phyloP scores from a whole-genome alignment of 257 asterid species.

The Verbascum thapsus region DNA sequence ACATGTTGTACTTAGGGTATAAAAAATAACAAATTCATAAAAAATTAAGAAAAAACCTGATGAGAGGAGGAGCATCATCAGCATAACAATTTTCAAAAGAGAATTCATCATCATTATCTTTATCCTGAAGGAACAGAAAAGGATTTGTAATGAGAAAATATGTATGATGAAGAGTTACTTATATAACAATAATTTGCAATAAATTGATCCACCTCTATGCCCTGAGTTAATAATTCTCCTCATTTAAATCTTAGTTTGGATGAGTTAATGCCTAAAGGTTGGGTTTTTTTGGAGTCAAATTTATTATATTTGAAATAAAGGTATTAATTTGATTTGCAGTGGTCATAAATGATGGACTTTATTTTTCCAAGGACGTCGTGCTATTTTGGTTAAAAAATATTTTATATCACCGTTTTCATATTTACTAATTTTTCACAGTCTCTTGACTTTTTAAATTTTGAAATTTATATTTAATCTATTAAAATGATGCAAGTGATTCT shows the following conservation, averaged over 20 bases:
- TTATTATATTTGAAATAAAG: background rate
- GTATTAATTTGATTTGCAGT: background rate
- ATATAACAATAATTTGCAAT: background rate
- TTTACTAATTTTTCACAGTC: too few relatives aligned
- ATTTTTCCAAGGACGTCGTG: background rate
- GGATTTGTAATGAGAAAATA: background rate
- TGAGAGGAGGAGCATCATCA: conserved; percentile 16
- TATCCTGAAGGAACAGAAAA: background rate
- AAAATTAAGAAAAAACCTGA: conserved; percentile 12
- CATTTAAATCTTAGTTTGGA: background rate
- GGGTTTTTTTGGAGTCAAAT: background rate
- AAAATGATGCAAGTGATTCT: too few relatives aligned
- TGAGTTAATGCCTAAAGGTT: conserved; percentile 8
- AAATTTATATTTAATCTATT: too few relatives aligned
- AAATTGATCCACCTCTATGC: background rate
- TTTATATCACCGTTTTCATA: too few relatives aligned
- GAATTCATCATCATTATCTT: background rate
- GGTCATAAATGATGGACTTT: background rate
- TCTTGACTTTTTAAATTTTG: too few relatives aligned
- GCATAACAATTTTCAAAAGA: background rate
- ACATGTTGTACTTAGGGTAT: too few relatives aligned
- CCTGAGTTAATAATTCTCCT: background rate
- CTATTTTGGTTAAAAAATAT: background rate
- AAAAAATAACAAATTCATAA: background rate
- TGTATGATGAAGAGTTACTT: background rate